Evolutionary conservation across 2,329 filamentous ascomycete species (phyloP).

Genomic region (Diaporthe sp.): DNA sequence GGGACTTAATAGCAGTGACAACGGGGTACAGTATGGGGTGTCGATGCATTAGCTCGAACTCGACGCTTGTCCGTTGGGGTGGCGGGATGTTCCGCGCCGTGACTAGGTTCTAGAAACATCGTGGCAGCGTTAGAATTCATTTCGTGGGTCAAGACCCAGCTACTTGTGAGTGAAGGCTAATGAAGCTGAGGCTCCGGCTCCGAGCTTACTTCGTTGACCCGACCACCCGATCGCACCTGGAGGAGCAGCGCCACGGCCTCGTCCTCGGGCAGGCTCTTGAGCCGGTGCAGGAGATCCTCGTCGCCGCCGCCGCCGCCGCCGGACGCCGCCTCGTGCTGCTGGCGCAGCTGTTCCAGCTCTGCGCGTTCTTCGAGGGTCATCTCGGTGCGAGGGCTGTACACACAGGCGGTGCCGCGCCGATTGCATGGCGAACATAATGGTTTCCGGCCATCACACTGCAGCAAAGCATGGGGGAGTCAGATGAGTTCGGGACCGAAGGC

Average conservation of each 20-base stretch:
- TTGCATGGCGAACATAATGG: constrained; percentile 36
- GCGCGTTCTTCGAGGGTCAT: not conserved
- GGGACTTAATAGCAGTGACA: not conserved
- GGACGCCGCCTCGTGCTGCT: not conserved
- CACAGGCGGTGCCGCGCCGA: constrained; percentile 33
- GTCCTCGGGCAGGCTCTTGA: constrained; percentile 22
- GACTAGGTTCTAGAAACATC: not conserved
- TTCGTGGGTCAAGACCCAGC: not conserved
- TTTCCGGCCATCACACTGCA: constrained; percentile 37
- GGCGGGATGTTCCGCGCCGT: constrained; percentile 10
- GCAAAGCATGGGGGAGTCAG: not conserved
- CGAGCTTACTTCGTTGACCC: constrained; percentile 7
- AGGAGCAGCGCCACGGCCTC: constrained; percentile 31
- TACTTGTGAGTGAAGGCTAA: too few relatives aligned
- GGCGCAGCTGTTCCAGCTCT: constrained; percentile 27
- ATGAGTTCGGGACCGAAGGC: not conserved
- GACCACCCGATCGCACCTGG: not conserved
- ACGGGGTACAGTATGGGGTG: constrained; percentile 38
- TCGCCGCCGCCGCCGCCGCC: not conserved
- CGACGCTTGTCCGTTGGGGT: constrained; percentile 34
- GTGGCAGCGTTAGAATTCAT: not conserved
- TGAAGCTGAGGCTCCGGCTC: not conserved
- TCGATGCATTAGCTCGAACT: constrained; percentile 41
- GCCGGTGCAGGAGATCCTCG: not conserved
- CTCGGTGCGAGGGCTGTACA: constrained; percentile 26